Conservation (phyloP, 202 grass and related monocot species). For the Panicum hallii region DNA sequence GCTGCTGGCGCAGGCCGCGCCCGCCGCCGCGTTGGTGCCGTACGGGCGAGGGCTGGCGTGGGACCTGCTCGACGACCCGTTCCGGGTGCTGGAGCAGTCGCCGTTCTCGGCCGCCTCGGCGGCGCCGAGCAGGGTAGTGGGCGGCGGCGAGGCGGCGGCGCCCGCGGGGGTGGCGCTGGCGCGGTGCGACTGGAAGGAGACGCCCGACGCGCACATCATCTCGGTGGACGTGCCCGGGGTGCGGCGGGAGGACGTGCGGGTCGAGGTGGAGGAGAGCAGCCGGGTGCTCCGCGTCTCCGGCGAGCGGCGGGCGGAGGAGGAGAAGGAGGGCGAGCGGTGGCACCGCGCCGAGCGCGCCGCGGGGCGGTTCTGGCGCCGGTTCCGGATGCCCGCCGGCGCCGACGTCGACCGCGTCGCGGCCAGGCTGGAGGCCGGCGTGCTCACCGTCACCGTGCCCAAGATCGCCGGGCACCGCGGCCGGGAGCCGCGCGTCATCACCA, state of each 20-base stretch:
- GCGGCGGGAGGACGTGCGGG: slow-evolving; percentile 63
- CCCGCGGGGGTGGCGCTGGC: slow-evolving; percentile 34
- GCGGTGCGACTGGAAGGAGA: slow-evolving; percentile 78
- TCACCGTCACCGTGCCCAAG: slow-evolving; percentile 60
- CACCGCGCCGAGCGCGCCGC: slow-evolving; percentile 47
- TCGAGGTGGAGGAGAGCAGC: slow-evolving; percentile 74
- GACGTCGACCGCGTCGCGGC: slow-evolving; percentile 44
- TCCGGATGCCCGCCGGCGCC: slow-evolving; percentile 47
- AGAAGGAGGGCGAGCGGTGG: slow-evolving; percentile 42
- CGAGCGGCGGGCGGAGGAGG: slow-evolving; percentile 48
- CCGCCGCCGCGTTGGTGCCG: slow-evolving; percentile 38
- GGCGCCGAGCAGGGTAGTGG: background rate
- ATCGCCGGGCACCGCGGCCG: slow-evolving; percentile 46
- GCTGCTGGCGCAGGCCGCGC: background rate
- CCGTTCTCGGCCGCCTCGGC: slow-evolving; percentile 21
- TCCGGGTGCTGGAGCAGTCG: slow-evolving; percentile 63
- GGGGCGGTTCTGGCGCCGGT: slow-evolving; percentile 51
- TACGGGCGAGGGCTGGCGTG: slow-evolving; percentile 41
- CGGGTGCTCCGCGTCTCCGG: slow-evolving; percentile 66
- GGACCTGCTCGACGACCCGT: slow-evolving; percentile 58
- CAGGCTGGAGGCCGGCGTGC: slow-evolving; percentile 51
- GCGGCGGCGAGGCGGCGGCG: background rate
- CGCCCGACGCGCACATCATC: slow-evolving; percentile 56
- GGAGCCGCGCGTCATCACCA: slow-evolving; percentile 54
- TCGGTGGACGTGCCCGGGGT: slow-evolving; percentile 61